Evolutionary conservation across 768 basidiomycete genomes (phyloP).

Genomic region (Phylloporus rhodoxanthus): DNA sequence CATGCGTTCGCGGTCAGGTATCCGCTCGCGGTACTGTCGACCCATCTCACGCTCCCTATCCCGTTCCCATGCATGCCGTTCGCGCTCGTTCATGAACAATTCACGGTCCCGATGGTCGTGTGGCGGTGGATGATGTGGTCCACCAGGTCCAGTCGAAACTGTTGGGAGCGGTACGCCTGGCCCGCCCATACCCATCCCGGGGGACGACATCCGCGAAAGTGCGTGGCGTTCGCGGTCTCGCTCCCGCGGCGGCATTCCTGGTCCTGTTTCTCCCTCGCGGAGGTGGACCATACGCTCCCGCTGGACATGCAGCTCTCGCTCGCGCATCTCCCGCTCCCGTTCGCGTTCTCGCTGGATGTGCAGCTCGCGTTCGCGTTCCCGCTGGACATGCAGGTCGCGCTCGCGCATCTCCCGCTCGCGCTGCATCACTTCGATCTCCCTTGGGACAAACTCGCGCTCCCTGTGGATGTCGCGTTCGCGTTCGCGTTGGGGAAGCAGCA

Average conservation of each 20-base stretch:
- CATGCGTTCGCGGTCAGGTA: constrained; percentile 23
- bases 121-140: constrained; percentile 13
- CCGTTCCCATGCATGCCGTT: constrained; percentile 25
- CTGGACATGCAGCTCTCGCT: constrained; percentile 25
- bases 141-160: constrained; percentile 16
- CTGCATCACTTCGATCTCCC: constrained; percentile 21
- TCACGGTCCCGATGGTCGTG: constrained; percentile 29
- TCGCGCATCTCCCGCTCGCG: constrained; percentile 26
- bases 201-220: constrained; percentile 25
- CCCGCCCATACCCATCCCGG: constrained; percentile 10
- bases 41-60: constrained; percentile 25
- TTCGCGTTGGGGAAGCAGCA: constrained; percentile 21
- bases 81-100: constrained; percentile 15
- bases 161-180: constrained; percentile 1
- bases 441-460: constrained; percentile 18
- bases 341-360: constrained; percentile 27
- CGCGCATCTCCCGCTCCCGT: constrained; percentile 17
- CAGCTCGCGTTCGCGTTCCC: constrained; percentile 20
- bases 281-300: constrained; percentile 22
- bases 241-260: constrained; percentile 19
- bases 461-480: constrained; percentile 23
- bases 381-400: constrained; percentile 26
- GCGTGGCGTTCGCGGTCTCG: constrained; percentile 27
- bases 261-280: constrained; percentile 23
- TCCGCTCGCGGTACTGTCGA: constrained; percentile 25